Base-by-base conservation (phyloP, 2,329 filamentous ascomycete genomes). In the Clonostachys byssicola region DNA sequence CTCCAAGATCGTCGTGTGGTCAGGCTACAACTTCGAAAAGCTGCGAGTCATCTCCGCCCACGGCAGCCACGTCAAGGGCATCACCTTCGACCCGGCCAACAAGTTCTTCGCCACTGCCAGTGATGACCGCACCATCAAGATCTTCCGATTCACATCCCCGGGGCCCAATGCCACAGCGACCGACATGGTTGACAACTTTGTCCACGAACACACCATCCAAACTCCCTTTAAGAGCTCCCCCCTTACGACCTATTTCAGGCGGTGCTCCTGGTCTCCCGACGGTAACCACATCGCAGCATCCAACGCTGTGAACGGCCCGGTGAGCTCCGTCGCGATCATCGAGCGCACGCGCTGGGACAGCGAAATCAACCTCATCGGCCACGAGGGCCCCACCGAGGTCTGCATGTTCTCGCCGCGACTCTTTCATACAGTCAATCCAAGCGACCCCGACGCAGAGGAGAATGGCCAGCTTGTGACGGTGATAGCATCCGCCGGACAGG, bases 21-120 rank as follows among this genome's bases (percentile, higher is more conserved):
- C 92, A 2, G 95, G 94, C 1, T 88, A 95, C 67, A 97, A 92
- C 0, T 99, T 99, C 57, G 94, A 99, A 71, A 97, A 95, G 71
- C 78, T 99, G 55, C 97, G 97, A 77, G 92, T 90, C 4, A 73
- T 99, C 6, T 85, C 91, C 3, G 86, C 92, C 49, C 94, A 99
- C 67, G 90, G 95, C 65, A 96, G 91, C 64, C 95, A 97, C 64
- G 94, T 99, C 71, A 99, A 99, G 66, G 94, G 95, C 52, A 95
- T 99, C 59, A 96, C 92, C 0, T 99, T 99, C 62, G 94, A 99
- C 62, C 94, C 94, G 1, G 94, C 94, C 40, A 97, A 97, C 73
- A 99, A 97, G 64, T 99, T 96, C 74, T 99, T 99, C 67, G 94
- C 95, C 14, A 99, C 95, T 1, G 92, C 95, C 3, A 96, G 91